These are phyloP conservation scores for Globisporangium lucens DNA, from an alignment of 352 stramenopile genomes.

Conservation along the genomic window DNA sequence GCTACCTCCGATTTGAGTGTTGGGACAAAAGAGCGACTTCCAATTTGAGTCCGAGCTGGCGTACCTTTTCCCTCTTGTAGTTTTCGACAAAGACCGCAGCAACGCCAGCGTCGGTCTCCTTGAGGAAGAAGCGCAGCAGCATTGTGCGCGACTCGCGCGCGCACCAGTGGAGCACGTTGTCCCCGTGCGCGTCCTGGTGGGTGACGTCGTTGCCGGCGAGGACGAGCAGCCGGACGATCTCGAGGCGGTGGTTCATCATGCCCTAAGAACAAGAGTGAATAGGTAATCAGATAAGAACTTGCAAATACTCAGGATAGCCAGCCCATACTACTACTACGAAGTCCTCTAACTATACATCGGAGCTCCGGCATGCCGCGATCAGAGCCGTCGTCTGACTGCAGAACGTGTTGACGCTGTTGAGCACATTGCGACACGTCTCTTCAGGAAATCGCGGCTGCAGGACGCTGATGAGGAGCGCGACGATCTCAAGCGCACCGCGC, in stretches of 20 bases:
- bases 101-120: slow-evolving; percentile 49
- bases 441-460: slow-evolving; percentile 29
- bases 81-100: slow-evolving; percentile 48
- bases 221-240: slow-evolving; percentile 52
- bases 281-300: neutral
- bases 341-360: slow-evolving; percentile 16
- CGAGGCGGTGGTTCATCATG: slow-evolving; percentile 30
- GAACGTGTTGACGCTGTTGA: slow-evolving; percentile 51
- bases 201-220: slow-evolving; percentile 38
- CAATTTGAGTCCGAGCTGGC: neutral
- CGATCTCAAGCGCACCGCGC: slow-evolving; percentile 31
- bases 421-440: slow-evolving; percentile 25
- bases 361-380: slow-evolving; percentile 54
- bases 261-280: slow-evolving; percentile 21
- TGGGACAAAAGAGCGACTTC: neutral
- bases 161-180: slow-evolving; percentile 72
- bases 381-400: slow-evolving; percentile 52
- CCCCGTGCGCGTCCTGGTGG: slow-evolving; percentile 46
- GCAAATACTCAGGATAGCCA: no score
- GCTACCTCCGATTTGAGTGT: neutral
- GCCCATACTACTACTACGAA: no score
- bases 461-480: slow-evolving; percentile 33
- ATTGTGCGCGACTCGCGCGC: slow-evolving; percentile 45
- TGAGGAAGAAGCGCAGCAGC: slow-evolving; percentile 55
- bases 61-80: slow-evolving; percentile 54